Percentiles rank a stretch among this genome's conserved stretches.
phyloP scores from a whole-genome alignment of 331 rosid genomes.

The Malus hybrid region DNA sequence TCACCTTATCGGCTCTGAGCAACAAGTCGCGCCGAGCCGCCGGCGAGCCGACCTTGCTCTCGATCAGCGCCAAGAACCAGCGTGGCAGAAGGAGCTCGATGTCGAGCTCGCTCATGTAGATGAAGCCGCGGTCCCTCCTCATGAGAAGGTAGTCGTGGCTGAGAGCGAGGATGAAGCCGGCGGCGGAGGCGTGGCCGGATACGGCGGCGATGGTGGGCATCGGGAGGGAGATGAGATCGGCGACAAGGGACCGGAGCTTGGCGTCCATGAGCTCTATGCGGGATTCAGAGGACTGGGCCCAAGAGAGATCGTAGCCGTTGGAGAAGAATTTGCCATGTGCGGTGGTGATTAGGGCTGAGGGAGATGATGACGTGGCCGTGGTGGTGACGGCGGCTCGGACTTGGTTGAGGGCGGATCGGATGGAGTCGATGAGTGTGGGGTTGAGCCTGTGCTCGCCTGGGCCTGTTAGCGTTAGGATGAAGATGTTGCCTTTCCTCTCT shows the following conservation, averaged over 20 bases:
- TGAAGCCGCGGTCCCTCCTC: constrained; percentile 68
- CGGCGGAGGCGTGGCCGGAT: constrained; percentile 82
- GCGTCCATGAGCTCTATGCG: constrained; percentile 21
- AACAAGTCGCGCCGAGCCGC: constrained; percentile 40
- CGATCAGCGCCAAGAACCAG: constrained; percentile 50
- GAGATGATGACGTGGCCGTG: not conserved
- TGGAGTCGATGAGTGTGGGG: constrained; percentile 48
- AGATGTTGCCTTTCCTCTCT: constrained; percentile 55
- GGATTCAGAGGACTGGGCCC: constrained; percentile 25
- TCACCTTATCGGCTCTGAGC: constrained; percentile 55
- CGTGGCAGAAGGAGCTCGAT: constrained; percentile 42
- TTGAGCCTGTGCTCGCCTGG: constrained; percentile 61
- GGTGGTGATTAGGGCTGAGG: constrained; percentile 76
- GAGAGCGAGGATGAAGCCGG: constrained; percentile 55
- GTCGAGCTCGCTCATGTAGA: constrained; percentile 88
- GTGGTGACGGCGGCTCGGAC: constrained; percentile 41
- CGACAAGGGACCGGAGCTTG: constrained; percentile 38
- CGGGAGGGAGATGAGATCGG: constrained; percentile 57
- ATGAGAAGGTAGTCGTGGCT: constrained; percentile 65
- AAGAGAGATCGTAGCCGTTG: constrained; percentile 75
- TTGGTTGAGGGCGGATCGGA: constrained; percentile 43
- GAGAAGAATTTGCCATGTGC: constrained; percentile 89
- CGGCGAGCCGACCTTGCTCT: constrained; percentile 45
- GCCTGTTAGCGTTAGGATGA: constrained; percentile 66
- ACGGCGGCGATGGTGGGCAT: constrained; percentile 79